These are phyloP conservation scores for Peltaster fructicola DNA, from an alignment of 2,329 filamentous ascomycete genomes.

Conservation along the genomic window DNA sequence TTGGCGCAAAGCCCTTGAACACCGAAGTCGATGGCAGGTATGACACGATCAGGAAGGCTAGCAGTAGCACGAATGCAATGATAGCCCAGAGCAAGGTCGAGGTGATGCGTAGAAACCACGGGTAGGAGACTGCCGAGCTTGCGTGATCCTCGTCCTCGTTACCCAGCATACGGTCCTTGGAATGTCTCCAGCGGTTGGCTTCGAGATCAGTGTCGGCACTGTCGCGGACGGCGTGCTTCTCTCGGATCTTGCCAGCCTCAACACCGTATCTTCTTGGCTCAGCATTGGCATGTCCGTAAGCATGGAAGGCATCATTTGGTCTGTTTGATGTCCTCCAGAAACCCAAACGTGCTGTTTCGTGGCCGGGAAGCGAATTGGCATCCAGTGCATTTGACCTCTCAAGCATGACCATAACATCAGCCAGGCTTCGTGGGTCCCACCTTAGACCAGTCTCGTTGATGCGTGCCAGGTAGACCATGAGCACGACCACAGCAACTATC, in stretches of 20 bases:
- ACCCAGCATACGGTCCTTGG: slow-evolving; percentile 14
- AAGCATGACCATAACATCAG: slow-evolving; percentile 61
- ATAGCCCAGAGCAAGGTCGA: slow-evolving; percentile 49
- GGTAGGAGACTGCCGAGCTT: slow-evolving; percentile 17
- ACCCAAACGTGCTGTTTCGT: slow-evolving; percentile 46
- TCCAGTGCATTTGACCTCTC: slow-evolving; percentile 70
- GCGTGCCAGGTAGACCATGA: slow-evolving; percentile 47
- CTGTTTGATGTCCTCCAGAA: slow-evolving; percentile 62
- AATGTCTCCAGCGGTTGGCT: slow-evolving; percentile 36
- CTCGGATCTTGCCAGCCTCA: slow-evolving; percentile 29
- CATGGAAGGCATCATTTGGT: slow-evolving; percentile 55
- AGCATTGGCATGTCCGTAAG: slow-evolving; percentile 49
- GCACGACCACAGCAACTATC: slow-evolving; percentile 36
- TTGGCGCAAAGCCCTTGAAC: slow-evolving; percentile 52
- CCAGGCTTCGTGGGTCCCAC: slow-evolving; percentile 72
- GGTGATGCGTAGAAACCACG: slow-evolving; percentile 55
- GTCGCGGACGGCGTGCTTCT: too few species aligned
- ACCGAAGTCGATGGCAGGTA: slow-evolving; percentile 52
- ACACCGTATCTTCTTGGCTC: slow-evolving; percentile 33
- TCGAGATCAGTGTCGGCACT: slow-evolving; percentile 17
- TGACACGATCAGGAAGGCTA: slow-evolving; percentile 59
- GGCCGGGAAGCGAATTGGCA: slow-evolving; percentile 40
- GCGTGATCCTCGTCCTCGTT: slow-evolving; percentile 3
- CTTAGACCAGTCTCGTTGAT: slow-evolving; percentile 48
- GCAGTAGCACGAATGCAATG: slow-evolving; percentile 41